Percentiles rank a stretch among this genome's conserved stretches.
These are phyloP conservation scores for Apiospora arundinis DNA, from an alignment of 2,329 filamentous ascomycete genomes.

Conservation along the genomic window DNA sequence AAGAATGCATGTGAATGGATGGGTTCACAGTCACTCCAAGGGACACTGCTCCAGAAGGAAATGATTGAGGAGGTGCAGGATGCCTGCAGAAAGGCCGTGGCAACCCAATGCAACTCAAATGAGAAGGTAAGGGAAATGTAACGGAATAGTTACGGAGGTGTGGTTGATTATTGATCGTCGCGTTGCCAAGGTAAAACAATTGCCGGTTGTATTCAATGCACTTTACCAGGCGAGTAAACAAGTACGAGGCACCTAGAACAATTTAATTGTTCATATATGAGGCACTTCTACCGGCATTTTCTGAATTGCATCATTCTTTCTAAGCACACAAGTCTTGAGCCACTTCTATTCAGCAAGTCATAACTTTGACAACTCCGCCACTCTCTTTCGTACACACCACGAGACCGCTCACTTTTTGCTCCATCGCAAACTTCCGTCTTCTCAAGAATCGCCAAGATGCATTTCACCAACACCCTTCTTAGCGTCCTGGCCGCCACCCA, in stretches of 20 bases:
- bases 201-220: slow-evolving; percentile 1
- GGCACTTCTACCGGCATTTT: neutral
- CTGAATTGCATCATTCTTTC: neutral
- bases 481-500: slow-evolving; percentile 31
- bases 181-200: neutral
- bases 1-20: too few relatives aligned
- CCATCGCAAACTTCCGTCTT: neutral
- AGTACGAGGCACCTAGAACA: neutral
- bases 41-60: too few relatives aligned
- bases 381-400: neutral
- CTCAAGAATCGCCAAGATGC: slow-evolving; percentile 31
- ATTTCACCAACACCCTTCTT: slow-evolving; percentile 32
- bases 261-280: neutral
- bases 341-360: neutral
- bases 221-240: neutral
- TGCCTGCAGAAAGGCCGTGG: neutral
- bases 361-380: neutral
- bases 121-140: neutral
- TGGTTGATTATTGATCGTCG: neutral
- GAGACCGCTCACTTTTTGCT: neutral
- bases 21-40: too few relatives aligned
- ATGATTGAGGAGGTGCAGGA: neutral
- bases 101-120: neutral
- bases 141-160: neutral
- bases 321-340: neutral